Base-by-base conservation (phyloP, 176 grass and related monocot species). In the Secale cereale region DNA sequence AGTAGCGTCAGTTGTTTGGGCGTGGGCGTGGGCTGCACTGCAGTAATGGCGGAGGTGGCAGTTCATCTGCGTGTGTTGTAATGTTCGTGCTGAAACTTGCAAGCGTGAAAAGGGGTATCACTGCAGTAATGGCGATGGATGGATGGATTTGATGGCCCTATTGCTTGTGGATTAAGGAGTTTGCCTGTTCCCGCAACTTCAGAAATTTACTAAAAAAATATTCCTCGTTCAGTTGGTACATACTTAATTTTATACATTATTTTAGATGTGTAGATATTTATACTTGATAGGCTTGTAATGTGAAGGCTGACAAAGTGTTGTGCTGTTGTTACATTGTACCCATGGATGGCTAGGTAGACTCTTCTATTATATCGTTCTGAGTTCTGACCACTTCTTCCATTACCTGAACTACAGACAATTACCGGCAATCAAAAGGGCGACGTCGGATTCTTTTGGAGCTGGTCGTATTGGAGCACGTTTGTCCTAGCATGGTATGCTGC, bases 381-480 rank as follows among this genome's bases (percentile, higher is more conserved):
- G 17, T 50, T 11, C 71, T 50, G 41, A 74, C 3, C 8, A 12
- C 50, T 9, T 36, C 8, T 57, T 35, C 26, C 27, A 63, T 59
- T 90, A 37, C 64, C 56, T 77, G 57, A 32, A 48, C 31, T 83
- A 29, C 89, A 98, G 96, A 90, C 96, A 85, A 92, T 95, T 64
- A 90, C 80, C 25, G 77, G 81, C 35, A 74, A 76, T 52, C 87
- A 98, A 57, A 93, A 92, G 78, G 90, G 63, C 10, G 93, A 87
- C 81, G 89, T 98, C 70, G 91, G 90, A 23, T 95, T 98, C 70
- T 95, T 98, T 74, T 98, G 96, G 96, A 95, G 93, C 69, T 95
- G 91, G 89, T 94, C 96, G 33, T 95, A 95, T 78, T 98, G 96
- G 96, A 98, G 96, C 77, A 84, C 93, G n/a, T 98, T 98, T 89